A percentile compares a stretch with the other conserved stretches of the same genome.
Evolutionary conservation across 495 filamentous ascomycete species (phyloP).

Genomic region (Xylaria curta): DNA sequence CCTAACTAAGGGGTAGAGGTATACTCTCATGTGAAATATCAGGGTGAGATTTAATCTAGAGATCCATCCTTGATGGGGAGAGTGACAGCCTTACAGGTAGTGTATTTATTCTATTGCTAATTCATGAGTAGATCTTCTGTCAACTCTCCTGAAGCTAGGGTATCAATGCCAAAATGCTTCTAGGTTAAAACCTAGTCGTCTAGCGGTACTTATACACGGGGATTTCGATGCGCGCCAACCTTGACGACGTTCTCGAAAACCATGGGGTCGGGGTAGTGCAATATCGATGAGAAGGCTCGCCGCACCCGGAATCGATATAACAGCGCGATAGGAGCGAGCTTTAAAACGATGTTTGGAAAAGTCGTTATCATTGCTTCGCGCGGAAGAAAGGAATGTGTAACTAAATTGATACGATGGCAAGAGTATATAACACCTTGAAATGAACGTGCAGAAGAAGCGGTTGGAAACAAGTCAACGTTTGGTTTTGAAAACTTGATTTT

Average conservation of each 20-base stretch:
- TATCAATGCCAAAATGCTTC: neutral
- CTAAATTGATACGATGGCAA: conserved; percentile 22
- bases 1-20: no score
- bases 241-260: neutral
- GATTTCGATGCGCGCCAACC: neutral
- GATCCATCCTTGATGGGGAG: no score
- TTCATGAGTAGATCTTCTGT: neutral
- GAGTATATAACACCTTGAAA: conserved; percentile 15
- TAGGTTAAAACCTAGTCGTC: neutral
- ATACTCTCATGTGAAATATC: no score
- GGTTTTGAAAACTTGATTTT: conserved; percentile 19
- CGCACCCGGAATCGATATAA: neutral
- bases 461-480: conserved; percentile 10
- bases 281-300: neutral
- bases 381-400: conserved; percentile 24
- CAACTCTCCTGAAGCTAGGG: neutral
- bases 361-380: neutral
- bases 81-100: no score
- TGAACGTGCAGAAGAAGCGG: conserved; percentile 13
- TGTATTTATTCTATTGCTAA: no score
- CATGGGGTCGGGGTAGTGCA: neutral
- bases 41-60: no score
- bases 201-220: neutral
- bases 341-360: neutral
- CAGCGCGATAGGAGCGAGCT: neutral